A percentile compares a stretch with the other conserved stretches of the same genome.
phyloP scores from a whole-genome alignment of 176 grass and related monocot genomes.

The Rhipidocladum racemiflorum region DNA sequence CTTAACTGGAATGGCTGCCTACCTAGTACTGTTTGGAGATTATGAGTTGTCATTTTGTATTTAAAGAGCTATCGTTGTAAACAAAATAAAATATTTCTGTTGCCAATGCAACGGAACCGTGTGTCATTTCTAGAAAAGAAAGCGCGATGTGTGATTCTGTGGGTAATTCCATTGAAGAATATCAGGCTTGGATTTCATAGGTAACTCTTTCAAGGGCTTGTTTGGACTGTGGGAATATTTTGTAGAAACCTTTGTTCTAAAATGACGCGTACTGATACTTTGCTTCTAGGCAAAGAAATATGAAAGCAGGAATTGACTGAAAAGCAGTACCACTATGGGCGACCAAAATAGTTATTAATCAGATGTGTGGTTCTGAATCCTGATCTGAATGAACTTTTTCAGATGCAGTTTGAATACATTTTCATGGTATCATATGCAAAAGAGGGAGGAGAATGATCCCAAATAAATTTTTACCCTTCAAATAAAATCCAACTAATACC shows the following conservation, averaged over 20 bases:
- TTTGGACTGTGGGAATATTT: not conserved
- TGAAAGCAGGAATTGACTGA: not conserved
- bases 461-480: too few relatives aligned
- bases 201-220: not conserved
- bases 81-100: not conserved
- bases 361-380: not conserved
- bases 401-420: not conserved
- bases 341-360: too few relatives aligned
- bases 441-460: too few relatives aligned
- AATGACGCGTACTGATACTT: not conserved
- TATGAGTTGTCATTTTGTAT: not conserved
- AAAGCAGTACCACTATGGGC: not conserved
- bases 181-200: not conserved
- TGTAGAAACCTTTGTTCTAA: not conserved
- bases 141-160: not conserved
- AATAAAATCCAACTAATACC: too few relatives aligned
- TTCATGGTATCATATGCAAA: not conserved
- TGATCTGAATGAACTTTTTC: not conserved
- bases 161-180: too few relatives aligned
- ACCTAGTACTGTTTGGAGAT: not conserved
- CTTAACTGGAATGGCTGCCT: not conserved
- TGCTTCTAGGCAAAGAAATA: not conserved
- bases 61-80: not conserved
- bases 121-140: not conserved
- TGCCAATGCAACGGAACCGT: not conserved